Base-by-base conservation (phyloP, 164 flowering plant species). In the Magnolia changhungtana region DNA sequence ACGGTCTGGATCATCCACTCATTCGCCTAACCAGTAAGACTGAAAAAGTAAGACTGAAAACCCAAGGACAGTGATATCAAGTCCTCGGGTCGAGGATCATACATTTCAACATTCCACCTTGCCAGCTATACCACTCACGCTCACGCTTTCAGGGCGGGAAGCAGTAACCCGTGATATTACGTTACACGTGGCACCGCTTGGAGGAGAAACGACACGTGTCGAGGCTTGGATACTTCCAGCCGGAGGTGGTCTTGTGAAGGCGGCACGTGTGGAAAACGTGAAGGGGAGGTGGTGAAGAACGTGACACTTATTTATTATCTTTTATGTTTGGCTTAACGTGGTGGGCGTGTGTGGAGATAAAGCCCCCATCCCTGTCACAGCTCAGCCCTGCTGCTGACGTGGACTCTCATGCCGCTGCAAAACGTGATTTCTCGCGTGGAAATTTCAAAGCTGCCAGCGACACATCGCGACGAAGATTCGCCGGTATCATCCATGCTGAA, bases 251-350 rank as follows among this genome's bases (percentile, higher is more conserved):
- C 70, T 75, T 51, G 77, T 75, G 77, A 75, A 16, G 13, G 61
- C 27, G 51, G 63, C 77, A 67, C 71, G 77, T 51, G 77, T 65
- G 67, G 23, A 7, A 49, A 75, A 50, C 71, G 71, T 50, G 77
- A 50, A 55, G 63, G 29, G 16, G 16, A 55, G 24, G 76, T 50
- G 76, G 76, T 45, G 71, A 75, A 75, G 64, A 75, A 75, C 77
- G 77, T 75, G 77, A 75, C 66, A 29, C 64, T 55, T 71, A 75
- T 75, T 75, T 75, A 66, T 45, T 65, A 3, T 10, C 24, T 9
- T 7, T 73, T 61, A 19, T 29, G 7, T 8, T 52, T 52, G 65
- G 10, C 16, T 19, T 51, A 75, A 67, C 77, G 77, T 75, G 77
- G 50, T 75, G 70, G 58, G 77, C 77, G 77, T 51, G 77, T 55